Base-by-base conservation (phyloP, 129 eudicot species). In the Ambrosia trifida region DNA sequence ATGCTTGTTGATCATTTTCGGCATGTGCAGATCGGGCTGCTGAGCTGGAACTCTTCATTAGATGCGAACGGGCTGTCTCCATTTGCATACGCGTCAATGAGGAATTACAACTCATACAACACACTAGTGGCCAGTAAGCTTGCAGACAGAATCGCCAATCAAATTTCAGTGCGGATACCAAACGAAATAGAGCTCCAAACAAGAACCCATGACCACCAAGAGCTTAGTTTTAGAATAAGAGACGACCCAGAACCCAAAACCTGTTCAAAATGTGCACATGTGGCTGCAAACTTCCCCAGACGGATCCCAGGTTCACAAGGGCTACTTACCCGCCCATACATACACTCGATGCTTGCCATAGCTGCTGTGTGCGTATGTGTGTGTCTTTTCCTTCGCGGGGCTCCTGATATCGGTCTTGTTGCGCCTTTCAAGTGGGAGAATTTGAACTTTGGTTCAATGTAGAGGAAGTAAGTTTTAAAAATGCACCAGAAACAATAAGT, bases 281-380 rank as follows among this genome's bases (percentile, higher is more conserved):
- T 84, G 64, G 81, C 72, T 43, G 73, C 77, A n/a, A 82, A 86
- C 62, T 81, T 76, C 83, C 78, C 69, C 62, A 71, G 73, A 33
- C 82, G 79, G 66, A 64, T 82, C 57, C 84, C 82, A 1, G 87
- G 85, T 1, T 77, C 96, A 24, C 87, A 80, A 54, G 85, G 88
- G 31, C 52, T 93, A 63, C 90, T 93, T 66, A 90, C 87, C 19
- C 91, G 95, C 3, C 96, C 98, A 0, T 89, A 83, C 70, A 85
- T 93, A 7, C 95, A 87, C 64, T 93, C 98, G 6, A 93, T 93
- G 95, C 95, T 93, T 7, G 88, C 89, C 14, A 84, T 93, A 68
- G 98, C 98, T 52, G 98, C 98, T 20, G 98, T 93, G n/a, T 93
- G 98, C 69, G 96, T 89, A n/a, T 93, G 98, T 44, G 96, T 93